Percentiles rank a stretch among this genome's conserved stretches.
These are phyloP conservation scores for Turritis glabra DNA, from an alignment of 345 rosid species.

Conservation along the genomic window DNA sequence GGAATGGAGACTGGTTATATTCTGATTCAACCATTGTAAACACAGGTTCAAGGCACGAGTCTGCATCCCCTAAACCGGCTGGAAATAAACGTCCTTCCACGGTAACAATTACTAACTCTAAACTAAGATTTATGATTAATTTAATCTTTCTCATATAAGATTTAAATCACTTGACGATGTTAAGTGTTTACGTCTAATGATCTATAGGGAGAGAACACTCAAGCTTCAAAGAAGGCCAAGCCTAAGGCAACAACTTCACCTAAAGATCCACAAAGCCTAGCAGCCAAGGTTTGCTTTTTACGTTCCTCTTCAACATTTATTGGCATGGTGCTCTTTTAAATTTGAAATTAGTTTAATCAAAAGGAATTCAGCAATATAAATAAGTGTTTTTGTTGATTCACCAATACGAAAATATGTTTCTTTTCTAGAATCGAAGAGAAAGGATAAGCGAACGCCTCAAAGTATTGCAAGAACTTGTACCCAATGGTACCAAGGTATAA, in stretches of 20 bases:
- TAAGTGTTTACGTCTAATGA: constrained; percentile 64
- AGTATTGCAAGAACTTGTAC: constrained; percentile 80
- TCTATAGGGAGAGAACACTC: constrained; percentile 50
- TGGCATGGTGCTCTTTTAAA: not conserved
- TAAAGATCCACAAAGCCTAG: constrained; percentile 86
- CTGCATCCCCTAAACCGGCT: constrained; percentile 36
- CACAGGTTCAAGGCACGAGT: constrained; percentile 43
- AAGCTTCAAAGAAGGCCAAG: constrained; percentile 58
- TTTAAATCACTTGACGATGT: constrained; percentile 45
- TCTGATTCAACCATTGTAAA: constrained; percentile 44
- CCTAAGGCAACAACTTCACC: constrained; percentile 49
- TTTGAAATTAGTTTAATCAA: not conserved
- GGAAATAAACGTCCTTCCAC: constrained; percentile 52
- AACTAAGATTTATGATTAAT: not conserved
- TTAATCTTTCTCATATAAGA: not conserved
- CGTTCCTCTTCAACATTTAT: not conserved
- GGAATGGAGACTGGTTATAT: constrained; percentile 55
- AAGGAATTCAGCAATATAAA: not conserved
- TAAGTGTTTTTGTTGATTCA: not conserved
- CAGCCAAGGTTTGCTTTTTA: constrained; percentile 70
- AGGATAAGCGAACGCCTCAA: constrained; percentile 89
- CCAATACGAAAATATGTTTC: not conserved
- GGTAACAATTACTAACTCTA: constrained; percentile 34
- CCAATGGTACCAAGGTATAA: constrained; percentile 75
- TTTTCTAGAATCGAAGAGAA: constrained; percentile 73